Base-by-base conservation (phyloP, 345 rosid genomes). In the Crucihimalaya himalaica region DNA sequence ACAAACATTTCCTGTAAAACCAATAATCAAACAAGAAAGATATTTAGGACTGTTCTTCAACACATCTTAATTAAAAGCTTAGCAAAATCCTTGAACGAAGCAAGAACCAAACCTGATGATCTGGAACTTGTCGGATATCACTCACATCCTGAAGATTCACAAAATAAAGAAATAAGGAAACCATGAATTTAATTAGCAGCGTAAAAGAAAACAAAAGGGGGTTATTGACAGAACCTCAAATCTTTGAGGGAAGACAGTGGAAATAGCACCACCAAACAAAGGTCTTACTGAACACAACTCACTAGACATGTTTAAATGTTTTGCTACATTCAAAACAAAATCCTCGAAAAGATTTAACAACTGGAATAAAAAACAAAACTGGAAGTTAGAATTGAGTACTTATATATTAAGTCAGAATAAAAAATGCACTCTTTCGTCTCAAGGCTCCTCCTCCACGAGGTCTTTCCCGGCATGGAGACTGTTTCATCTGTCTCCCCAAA, bases 1-100 rank as follows among this genome's bases (percentile, higher is more conserved):
- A 71, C 89, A 80, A 86, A 89, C 14, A 82, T 92, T 82, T 93
- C 98, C 97, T 92, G 80, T 76, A 66, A 70, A 65, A 50, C 47
- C 74, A 77, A 21, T 5, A 77, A 43, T 13, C 20, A 16, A 34
- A 16, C 20, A 64, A 13, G 5, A 2, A 28, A 12, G 8, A n/a
- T 13, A 46, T 23, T 25, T 21, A 5, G 37, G 51, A 48, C 31
- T 52, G 6, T 63, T 43, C 48, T 7, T 70, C 31, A 34, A 51
- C 6, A 47, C 13, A 47, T 54, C 3, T 27, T 25, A n/a, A 27
- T 4, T 28, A 51, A 6, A 73, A 55, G 9, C 3, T 0, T n/a
- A 15, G 14, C 23, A 9, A 11, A 45, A 28, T 21, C 5, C 2
- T 61, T 62, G 27, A 23, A 47, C 50, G 7, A 45, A 53, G 37